Evolutionary conservation across 768 basidiomycete species (phyloP).

Genomic region (Crassisporium funariophilum): DNA sequence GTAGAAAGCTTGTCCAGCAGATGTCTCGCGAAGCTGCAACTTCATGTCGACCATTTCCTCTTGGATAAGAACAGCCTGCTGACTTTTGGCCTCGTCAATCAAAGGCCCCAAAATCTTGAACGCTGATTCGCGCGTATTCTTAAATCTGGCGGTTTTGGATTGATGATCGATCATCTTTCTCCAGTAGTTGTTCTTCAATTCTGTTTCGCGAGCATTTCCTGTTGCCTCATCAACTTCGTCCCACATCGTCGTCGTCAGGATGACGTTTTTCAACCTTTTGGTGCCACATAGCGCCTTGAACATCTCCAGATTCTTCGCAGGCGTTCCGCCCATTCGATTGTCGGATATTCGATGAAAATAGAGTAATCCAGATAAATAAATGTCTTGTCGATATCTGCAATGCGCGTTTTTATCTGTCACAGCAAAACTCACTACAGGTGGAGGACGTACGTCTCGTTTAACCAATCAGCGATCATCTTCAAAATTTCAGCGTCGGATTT

Average conservation of each 20-base stretch:
- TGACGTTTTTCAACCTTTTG: conserved; percentile 26
- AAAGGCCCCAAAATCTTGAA: conserved; percentile 22
- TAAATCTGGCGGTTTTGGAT: conserved; percentile 5
- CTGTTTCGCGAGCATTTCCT: conserved; percentile 6
- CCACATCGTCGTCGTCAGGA: conserved; percentile 33
- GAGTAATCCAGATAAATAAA: conserved; percentile 28
- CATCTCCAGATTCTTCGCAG: conserved; percentile 29
- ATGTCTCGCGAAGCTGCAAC: conserved; percentile 24
- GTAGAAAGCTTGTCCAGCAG: conserved; percentile 22
- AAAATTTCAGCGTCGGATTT: conserved; percentile 24
- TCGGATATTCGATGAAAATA: conserved; percentile 25
- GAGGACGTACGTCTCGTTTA: conserved; percentile 17
- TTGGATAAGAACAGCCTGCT: conserved; percentile 22
- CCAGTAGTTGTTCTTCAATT: conserved; percentile 12
- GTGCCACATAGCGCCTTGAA: conserved; percentile 38
- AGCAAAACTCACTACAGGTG: neutral
- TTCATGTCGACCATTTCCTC: conserved; percentile 26
- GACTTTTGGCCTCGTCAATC: conserved; percentile 7
- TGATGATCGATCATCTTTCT: conserved; percentile 16
- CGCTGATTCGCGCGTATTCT: conserved; percentile 19
- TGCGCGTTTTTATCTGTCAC: neutral
- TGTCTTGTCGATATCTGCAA: conserved; percentile 5
- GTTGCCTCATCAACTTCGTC: conserved; percentile 1
- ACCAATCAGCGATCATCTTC: conserved; percentile 25
- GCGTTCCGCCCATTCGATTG: conserved; percentile 31